Base-by-base conservation (phyloP, 441 rosid genomes). In the Gossypium lobatum region DNA sequence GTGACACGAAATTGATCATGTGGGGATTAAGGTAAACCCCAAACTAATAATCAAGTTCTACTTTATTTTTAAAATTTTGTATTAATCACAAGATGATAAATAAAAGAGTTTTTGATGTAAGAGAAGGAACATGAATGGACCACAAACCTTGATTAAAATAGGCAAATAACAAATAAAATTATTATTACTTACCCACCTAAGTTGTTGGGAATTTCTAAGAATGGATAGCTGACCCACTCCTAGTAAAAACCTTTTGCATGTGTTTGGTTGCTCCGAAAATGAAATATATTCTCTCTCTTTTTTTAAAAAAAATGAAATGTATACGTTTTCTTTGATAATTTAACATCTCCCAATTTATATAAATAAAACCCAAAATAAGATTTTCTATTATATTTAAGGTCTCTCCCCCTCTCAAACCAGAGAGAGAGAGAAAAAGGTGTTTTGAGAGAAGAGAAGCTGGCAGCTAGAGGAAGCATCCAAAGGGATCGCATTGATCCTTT, bases 401-500 rank as follows among this genome's bases (percentile, higher is more conserved):
- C 61, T 70, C 57, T 45, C 31, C 46, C 68, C 52, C 62, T 7
- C 59, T 18, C 62, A 63, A 70, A 74, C 60, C 76, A 78, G 48
- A 77, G 17, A 57, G 69, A 55, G 25, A 78, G 11, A 54, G 57
- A 68, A 5, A 25, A 46, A 1, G 65, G n/a, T 2, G 34, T n/a
- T 69, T 53, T 6, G 25, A 4, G 3, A 3, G 31, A 57, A 3
- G n/a, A 57, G 28, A 13, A 17, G 26, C 17, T 55, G 21, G 60
- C 26, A 55, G 63, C 17, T 20, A 80, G 77, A 92, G 97, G 87
- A 89, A 78, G 88, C 84, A 91, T 93, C 98, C 98, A 93, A 93
- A 93, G 97, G 98, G 98, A 93, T 93, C 98, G 98, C 98, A 93
- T 93, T 93, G 98, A 91, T 93, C 97, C 95, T 71, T 52, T 74